Conservation (phyloP, 2,329 filamentous ascomycete species). For the Fusarium austroafricanum region DNA sequence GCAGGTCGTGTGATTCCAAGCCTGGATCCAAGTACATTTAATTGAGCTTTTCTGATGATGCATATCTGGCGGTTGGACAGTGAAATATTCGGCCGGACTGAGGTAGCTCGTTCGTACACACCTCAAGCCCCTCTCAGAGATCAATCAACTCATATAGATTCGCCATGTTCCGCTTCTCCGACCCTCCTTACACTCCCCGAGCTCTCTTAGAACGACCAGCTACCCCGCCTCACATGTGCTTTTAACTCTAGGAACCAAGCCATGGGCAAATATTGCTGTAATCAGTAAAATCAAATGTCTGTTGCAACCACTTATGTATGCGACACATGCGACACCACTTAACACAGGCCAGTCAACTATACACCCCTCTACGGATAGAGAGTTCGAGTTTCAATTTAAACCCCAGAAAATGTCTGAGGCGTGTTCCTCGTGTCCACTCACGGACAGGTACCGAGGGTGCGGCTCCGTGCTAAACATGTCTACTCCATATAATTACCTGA, state of each 20-base stretch:
- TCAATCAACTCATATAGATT: slow-evolving; percentile 8
- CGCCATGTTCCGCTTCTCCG: slow-evolving; percentile 27
- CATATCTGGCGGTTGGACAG: slow-evolving; percentile 2
- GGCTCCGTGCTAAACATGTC: slow-evolving; percentile 38
- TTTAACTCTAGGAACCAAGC: slow-evolving; percentile 6
- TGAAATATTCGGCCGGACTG: slow-evolving; percentile 1
- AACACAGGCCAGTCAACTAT: neutral
- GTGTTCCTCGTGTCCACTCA: slow-evolving; percentile 25
- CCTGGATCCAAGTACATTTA: neutral
- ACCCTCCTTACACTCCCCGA: slow-evolving; percentile 20
- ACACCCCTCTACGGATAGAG: slow-evolving; percentile 14
- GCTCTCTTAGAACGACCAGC: slow-evolving; percentile 5
- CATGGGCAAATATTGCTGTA: slow-evolving; percentile 8
- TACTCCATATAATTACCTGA: slow-evolving; percentile 20
- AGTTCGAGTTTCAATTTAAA: slow-evolving; percentile 2
- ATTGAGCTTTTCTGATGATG: neutral
- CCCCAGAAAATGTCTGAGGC: slow-evolving; percentile 13
- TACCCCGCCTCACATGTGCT: slow-evolving; percentile 35
- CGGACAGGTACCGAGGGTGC: slow-evolving; percentile 43
- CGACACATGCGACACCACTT: neutral
- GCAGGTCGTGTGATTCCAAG: neutral
- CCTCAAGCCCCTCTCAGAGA: slow-evolving; percentile 15
- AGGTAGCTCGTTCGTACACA: slow-evolving; percentile 17
- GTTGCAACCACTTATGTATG: no score
- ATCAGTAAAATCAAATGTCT: slow-evolving; percentile 11